phyloP scores from a whole-genome alignment of 2,329 filamentous ascomycete species.

The Fusarium burgessii region DNA sequence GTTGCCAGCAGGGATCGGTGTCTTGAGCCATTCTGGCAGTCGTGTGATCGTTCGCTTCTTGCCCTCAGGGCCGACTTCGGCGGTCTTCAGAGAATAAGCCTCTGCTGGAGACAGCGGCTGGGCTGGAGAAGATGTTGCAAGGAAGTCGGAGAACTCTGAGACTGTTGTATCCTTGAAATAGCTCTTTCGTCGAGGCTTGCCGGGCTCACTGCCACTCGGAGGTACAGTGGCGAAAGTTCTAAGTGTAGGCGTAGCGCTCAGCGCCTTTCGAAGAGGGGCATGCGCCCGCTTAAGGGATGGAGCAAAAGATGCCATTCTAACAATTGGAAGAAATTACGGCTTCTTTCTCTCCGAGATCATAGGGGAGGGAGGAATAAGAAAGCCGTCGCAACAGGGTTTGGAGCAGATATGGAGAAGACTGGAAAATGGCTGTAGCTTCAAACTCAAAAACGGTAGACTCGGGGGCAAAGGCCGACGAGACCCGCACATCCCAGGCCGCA shows the following conservation, averaged over 20 bases:
- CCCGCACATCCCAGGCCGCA: conserved; percentile 40
- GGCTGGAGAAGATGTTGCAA: conserved; percentile 57
- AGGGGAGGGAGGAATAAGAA: neutral
- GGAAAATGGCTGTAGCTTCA: conserved; percentile 38
- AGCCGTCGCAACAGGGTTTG: conserved; percentile 18
- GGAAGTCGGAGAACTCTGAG: conserved; percentile 69
- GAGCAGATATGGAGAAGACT: conserved; percentile 14
- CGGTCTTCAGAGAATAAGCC: conserved; percentile 71
- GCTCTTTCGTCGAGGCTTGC: conserved; percentile 53
- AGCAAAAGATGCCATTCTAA: conserved; percentile 55
- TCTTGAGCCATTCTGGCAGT: conserved; percentile 95
- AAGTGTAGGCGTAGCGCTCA: conserved; percentile 50
- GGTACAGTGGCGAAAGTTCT: conserved; percentile 63
- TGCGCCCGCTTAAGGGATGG: conserved; percentile 58
- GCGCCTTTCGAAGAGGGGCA: conserved; percentile 56
- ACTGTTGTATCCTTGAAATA: conserved; percentile 72
- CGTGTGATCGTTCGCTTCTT: conserved; percentile 76
- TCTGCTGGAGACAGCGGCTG: conserved; percentile 63
- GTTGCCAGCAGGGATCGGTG: conserved; percentile 85
- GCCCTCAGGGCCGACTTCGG: conserved; percentile 72
- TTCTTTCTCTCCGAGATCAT: conserved; percentile 8
- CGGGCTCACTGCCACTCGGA: conserved; percentile 47
- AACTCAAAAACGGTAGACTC: conserved; percentile 43
- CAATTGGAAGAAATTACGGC: neutral
- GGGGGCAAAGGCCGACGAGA: conserved; percentile 45